A percentile compares a stretch with the other conserved stretches of the same genome.
These are phyloP conservation scores for Xeromyces bisporus DNA, from an alignment of 495 filamentous ascomycete genomes.

Conservation along the genomic window DNA sequence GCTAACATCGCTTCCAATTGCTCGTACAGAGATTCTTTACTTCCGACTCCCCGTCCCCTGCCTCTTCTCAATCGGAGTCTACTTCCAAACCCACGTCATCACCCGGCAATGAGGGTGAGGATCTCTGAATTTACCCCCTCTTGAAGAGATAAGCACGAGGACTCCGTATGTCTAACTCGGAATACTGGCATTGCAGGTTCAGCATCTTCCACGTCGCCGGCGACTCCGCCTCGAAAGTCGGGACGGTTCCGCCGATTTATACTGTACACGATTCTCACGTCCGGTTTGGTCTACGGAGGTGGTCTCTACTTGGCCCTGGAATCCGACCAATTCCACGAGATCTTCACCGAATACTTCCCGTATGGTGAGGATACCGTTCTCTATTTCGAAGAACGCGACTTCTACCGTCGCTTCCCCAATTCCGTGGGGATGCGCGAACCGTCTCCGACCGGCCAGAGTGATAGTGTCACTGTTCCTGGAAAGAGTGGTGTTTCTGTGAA, in stretches of 20 bases:
- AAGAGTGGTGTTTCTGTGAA: slow-evolving; percentile 77
- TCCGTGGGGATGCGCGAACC: slow-evolving; percentile 28
- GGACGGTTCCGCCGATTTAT: slow-evolving; percentile 65
- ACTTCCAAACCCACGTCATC: slow-evolving; percentile 36
- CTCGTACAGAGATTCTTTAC: slow-evolving; percentile 27
- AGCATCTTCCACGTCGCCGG: slow-evolving; percentile 19
- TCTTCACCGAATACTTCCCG: slow-evolving; percentile 94
- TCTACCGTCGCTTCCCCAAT: slow-evolving; percentile 76
- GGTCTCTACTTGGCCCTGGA: slow-evolving; percentile 82
- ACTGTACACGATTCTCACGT: slow-evolving; percentile 51
- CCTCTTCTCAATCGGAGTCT: slow-evolving; percentile 37
- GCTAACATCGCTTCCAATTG: slow-evolving; percentile 6
- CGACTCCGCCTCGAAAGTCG: slow-evolving; percentile 42
- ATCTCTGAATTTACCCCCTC: neutral
- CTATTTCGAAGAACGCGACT: slow-evolving; percentile 95
- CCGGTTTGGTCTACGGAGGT: slow-evolving; percentile 63
- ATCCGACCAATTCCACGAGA: slow-evolving; percentile 96
- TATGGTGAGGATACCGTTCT: slow-evolving; percentile 88
- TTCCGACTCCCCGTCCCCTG: slow-evolving; percentile 21
- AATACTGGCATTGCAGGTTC: slow-evolving; percentile 11
- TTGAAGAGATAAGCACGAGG: too few species aligned
- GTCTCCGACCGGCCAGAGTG: slow-evolving; percentile 33
- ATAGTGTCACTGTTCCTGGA: slow-evolving; percentile 66
- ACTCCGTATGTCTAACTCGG: too few species aligned
- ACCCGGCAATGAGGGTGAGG: neutral